Evolutionary conservation across 345 rosid genomes (phyloP).

Genomic region (Populus nigra): DNA sequence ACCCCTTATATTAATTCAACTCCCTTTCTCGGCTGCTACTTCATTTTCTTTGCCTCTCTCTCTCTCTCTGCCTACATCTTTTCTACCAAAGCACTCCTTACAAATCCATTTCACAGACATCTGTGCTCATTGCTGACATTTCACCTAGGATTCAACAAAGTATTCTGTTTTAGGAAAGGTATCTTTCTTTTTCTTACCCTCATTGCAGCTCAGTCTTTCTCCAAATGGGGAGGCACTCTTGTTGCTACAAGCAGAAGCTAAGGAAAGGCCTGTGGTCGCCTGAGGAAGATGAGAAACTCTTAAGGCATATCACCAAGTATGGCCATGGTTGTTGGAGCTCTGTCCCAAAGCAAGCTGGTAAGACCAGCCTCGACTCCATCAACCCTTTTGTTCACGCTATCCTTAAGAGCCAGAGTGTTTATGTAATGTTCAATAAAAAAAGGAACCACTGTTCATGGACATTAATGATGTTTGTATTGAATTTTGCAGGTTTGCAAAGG

Average conservation of each 20-base stretch:
- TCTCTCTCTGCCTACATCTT: conserved; percentile 7
- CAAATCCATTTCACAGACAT: conserved; percentile 12
- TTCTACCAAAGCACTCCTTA: conserved; percentile 16
- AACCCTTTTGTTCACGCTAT: neutral
- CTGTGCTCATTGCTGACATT: conserved; percentile 38
- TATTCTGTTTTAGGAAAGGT: conserved; percentile 26
- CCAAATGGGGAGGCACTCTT: conserved; percentile 90
- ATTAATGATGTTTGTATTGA: neutral
- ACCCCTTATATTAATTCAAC: conserved; percentile 49
- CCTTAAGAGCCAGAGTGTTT: neutral
- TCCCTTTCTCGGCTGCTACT: conserved; percentile 38
- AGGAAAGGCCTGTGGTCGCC: conserved; percentile 99
- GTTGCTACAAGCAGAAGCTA: conserved; percentile 95
- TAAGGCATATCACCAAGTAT: conserved; percentile 74
- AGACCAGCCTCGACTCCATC: neutral
- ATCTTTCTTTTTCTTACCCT: neutral
- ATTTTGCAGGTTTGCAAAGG: conserved; percentile 71
- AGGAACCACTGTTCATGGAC: neutral
- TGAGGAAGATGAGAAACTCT: conserved; percentile 94
- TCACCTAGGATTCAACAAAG: conserved; percentile 34
- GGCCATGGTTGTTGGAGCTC: conserved; percentile 99
- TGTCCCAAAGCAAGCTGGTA: conserved; percentile 97
- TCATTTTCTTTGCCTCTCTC: conserved; percentile 41
- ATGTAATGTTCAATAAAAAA: neutral
- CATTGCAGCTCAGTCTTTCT: conserved; percentile 13